Base-by-base conservation (phyloP, 2,329 filamentous ascomycete genomes). In the Penicillium crustosum region DNA sequence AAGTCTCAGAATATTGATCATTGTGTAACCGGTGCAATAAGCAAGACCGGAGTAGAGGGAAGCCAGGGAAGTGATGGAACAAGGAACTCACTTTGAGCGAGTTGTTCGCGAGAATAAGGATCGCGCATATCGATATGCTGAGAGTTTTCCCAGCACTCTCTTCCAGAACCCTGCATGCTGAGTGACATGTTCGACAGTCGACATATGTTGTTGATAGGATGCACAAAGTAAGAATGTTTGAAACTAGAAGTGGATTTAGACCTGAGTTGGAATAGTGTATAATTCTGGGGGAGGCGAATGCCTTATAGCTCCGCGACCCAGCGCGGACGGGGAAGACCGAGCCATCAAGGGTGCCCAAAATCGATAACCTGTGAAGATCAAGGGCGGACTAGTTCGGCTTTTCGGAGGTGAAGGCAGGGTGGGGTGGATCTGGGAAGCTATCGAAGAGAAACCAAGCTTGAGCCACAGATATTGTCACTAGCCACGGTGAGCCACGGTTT, bases 1-100 rank as follows among this genome's bases (percentile, higher is more conserved):
- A 49, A 13, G 43, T 67, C 62, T 68, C 60, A 69, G 68, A 66
- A 61, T 93, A 88, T 91, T 92, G 96, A 54, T 91, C 89, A 71
- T 38, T 35, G 42, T 65, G 57, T 70, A 83, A 61, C 79, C 73
- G 36, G 75, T 69, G 53, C 75, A 71, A 27, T 17, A 36, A n/a
- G 29, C 8, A 35, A 39, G 31, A 55, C 27, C 27, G 41, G 47
- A 25, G 33, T 27, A 39, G 21, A 44, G n/a, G 31, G 39, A 25
- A n/a, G 15, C 2, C 23, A 27, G 15, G 31, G 33, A 35, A 35
- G 31, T 15, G 31, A 36, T 17, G 21, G 43, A 23, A 29, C 36
- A 27, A 19, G 21, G 13, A n/a, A 63, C 71, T 65, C 69, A 73
- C 71, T 69, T 61, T 59, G 59, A 62, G 64, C 59, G 55, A 51